Evolutionary conservation across 805 yeast genomes (phyloP).

Genomic region (Schizosaccharomyces lindneri): DNA sequence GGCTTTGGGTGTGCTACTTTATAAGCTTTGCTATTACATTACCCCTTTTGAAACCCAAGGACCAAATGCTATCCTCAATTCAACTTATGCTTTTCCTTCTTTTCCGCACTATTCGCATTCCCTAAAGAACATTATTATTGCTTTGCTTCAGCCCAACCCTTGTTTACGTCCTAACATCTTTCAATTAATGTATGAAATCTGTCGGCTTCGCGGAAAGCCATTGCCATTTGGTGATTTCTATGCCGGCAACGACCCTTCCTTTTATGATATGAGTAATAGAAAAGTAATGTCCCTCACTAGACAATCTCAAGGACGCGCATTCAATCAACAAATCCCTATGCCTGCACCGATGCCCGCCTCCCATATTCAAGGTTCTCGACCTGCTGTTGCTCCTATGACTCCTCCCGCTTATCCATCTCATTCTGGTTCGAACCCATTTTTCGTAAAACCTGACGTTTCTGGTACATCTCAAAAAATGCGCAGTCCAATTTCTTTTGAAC

Average conservation of each 20-base stretch:
- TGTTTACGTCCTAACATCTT: conserved; percentile 61
- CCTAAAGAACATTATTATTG: conserved; percentile 47
- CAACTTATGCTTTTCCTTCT: conserved; percentile 52
- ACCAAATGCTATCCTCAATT: conserved; percentile 66
- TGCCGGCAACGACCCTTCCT: conserved; percentile 2
- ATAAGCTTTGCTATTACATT: conserved; percentile 71
- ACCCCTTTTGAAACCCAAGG: conserved; percentile 77
- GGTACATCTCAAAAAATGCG: not conserved
- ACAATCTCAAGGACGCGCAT: not conserved
- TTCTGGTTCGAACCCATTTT: not conserved
- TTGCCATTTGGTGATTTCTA: conserved; percentile 18
- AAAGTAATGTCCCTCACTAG: not conserved
- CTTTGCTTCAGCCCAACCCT: conserved; percentile 68
- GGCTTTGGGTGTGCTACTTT: conserved; percentile 85
- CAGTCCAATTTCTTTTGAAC: too few relatives aligned
- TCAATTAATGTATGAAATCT: conserved; percentile 44
- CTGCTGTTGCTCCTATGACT: not conserved
- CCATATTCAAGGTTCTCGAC: not conserved
- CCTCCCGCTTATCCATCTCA: not conserved
- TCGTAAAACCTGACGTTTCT: not conserved
- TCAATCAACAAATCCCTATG: not conserved
- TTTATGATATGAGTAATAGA: not conserved
- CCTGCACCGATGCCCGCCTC: not conserved
- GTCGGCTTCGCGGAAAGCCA: conserved; percentile 31
- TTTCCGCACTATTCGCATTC: conserved; percentile 45